Percentiles rank a stretch among this genome's conserved stretches.
Conservation (phyloP, 495 filamentous ascomycete genomes). For the Achaetomiella virescens region DNA sequence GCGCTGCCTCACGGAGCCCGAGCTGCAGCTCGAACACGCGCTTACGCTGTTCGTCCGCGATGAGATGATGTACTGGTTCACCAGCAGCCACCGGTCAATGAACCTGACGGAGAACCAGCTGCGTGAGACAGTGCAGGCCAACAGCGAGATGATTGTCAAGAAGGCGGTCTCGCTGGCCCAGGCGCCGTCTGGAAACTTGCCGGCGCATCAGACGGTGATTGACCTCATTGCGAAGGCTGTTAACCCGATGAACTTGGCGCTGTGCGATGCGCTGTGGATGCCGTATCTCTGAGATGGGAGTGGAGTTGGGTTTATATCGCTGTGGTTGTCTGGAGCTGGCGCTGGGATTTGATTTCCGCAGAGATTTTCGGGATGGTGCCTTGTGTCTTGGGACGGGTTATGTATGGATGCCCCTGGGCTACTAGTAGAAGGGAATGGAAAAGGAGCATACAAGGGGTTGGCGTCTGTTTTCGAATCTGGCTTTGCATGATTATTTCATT, state of each 20-base stretch:
- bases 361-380: too few species aligned
- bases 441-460: neutral
- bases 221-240: conserved; percentile 81
- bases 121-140: conserved; percentile 78
- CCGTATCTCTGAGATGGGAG: conserved; percentile 62
- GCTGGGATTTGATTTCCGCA: too few species aligned
- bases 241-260: conserved; percentile 75
- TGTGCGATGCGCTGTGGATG: conserved; percentile 95
- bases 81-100: conserved; percentile 60
- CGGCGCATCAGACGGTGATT: conserved; percentile 93
- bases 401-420: too few species aligned
- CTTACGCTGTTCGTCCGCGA: conserved; percentile 91
- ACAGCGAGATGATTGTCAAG: conserved; percentile 86
- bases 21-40: conserved; percentile 84
- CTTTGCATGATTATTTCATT: too few species aligned
- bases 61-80: conserved; percentile 97
- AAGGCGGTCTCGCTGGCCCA: conserved; percentile 74
- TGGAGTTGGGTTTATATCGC: neutral
- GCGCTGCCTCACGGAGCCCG: conserved; percentile 87
- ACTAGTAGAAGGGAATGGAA: too few species aligned
- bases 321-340: too few species aligned
- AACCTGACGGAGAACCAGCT: conserved; percentile 62
- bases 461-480: neutral
- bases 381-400: too few species aligned
- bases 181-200: conserved; percentile 58